A percentile compares a stretch with the other conserved stretches of the same genome.
Conservation (phyloP, 2,329 filamentous ascomycete species). For the Davidsoniella australis region DNA sequence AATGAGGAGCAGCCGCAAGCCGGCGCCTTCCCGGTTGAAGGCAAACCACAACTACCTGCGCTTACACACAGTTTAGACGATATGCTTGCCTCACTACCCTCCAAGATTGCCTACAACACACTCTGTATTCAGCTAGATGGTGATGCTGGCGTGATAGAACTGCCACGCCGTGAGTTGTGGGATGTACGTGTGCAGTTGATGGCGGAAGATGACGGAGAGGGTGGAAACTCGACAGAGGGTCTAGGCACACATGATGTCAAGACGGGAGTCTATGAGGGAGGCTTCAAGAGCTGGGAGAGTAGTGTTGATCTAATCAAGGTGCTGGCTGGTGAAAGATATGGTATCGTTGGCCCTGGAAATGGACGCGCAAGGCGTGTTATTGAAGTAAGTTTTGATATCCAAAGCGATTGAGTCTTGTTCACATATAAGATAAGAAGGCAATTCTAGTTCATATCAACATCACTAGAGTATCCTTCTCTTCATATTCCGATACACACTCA, state of each 20-base stretch:
- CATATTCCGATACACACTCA: background rate
- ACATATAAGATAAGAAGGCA: background rate
- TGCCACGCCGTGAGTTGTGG: constrained; percentile 65
- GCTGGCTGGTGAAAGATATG: constrained; percentile 28
- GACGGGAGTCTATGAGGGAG: constrained; percentile 70
- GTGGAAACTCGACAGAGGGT: constrained; percentile 22
- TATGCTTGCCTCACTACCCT: constrained; percentile 46
- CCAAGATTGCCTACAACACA: constrained; percentile 53
- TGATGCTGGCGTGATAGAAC: constrained; percentile 22
- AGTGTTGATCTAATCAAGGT: constrained; percentile 63
- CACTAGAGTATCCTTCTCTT: background rate
- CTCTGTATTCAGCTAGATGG: constrained; percentile 35
- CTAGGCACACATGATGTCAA: constrained; percentile 58
- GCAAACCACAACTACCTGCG: constrained; percentile 41
- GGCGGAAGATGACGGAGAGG: constrained; percentile 42
- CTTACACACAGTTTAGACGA: constrained; percentile 31
- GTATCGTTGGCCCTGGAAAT: constrained; percentile 17
- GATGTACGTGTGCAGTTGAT: constrained; percentile 69
- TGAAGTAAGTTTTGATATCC: constrained; percentile 28
- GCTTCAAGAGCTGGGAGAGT: constrained; percentile 84
- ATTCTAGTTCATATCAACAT: no score
- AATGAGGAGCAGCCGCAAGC: constrained; percentile 15
- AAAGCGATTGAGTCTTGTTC: background rate
- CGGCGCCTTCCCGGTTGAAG: constrained; percentile 43
- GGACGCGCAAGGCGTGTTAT: constrained; percentile 27